Conservation (phyloP, 129 eudicot genomes). For the Apium graveolens region DNA sequence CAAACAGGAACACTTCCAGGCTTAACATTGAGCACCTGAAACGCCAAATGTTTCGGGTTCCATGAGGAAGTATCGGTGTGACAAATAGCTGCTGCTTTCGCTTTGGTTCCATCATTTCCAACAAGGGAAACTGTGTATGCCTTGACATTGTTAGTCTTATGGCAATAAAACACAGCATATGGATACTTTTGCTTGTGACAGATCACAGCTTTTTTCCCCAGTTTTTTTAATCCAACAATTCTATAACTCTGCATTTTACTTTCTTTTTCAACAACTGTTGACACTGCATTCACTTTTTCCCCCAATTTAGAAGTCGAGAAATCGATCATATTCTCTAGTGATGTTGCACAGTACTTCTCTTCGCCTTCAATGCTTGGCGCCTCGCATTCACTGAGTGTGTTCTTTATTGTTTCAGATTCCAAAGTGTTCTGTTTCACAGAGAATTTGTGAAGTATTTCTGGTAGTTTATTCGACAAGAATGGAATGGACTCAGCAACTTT, state of each 20-base stretch:
- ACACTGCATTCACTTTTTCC: constrained; percentile 35
- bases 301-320: constrained; percentile 44
- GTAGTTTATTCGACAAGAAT: constrained; percentile 36
- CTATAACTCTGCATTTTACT: constrained; percentile 28
- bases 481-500: constrained; percentile 37
- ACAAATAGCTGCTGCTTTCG: constrained; percentile 57
- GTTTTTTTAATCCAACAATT: constrained; percentile 24
- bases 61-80: constrained; percentile 60
- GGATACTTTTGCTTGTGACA: constrained; percentile 70
- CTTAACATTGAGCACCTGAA: constrained; percentile 53
- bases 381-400: constrained; percentile 37
- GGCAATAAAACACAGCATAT: constrained; percentile 72
- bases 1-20: constrained; percentile 66
- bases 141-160: constrained; percentile 30
- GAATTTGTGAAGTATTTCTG: constrained; percentile 21
- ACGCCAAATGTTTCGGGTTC: constrained; percentile 72
- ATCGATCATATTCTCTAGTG: constrained; percentile 48
- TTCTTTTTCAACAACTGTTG: constrained; percentile 35
- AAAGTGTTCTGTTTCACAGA: constrained; percentile 25
- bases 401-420: constrained; percentile 26
- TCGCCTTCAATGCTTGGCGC: constrained; percentile 32
- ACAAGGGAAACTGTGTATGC: constrained; percentile 35
- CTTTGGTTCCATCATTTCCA: constrained; percentile 45
- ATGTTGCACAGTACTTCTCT: constrained; percentile 43
- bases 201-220: constrained; percentile 30